phyloP scores from a whole-genome alignment of 2,329 filamentous ascomycete species.

The Fusarium tricinctum region DNA sequence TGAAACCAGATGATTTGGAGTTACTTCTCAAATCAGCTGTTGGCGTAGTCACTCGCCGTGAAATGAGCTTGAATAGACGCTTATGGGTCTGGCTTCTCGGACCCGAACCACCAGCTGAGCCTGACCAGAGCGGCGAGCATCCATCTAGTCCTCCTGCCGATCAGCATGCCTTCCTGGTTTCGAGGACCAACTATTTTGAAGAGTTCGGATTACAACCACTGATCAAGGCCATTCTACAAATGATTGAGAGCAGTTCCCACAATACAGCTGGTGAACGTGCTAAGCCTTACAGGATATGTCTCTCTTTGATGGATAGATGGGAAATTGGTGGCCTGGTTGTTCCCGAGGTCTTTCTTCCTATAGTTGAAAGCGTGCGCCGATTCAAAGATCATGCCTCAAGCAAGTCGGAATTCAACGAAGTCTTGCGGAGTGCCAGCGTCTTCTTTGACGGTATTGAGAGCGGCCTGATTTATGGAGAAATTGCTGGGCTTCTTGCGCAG shows the following conservation, averaged over 20 bases:
- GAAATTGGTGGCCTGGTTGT: conserved; percentile 94
- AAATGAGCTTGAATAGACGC: conserved; percentile 96
- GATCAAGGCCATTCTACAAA: conserved; percentile 78
- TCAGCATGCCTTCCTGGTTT: conserved; percentile 62
- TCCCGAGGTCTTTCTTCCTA: conserved; percentile 87
- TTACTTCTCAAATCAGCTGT: conserved; percentile 84
- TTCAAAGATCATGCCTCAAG: conserved; percentile 76
- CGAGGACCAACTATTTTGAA: conserved; percentile 85
- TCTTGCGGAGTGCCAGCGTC: conserved; percentile 90
- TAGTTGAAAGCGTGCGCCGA: conserved; percentile 81
- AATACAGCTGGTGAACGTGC: conserved; percentile 72
- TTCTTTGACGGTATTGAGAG: conserved; percentile 99
- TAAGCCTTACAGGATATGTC: conserved; percentile 88
- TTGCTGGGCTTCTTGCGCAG: conserved; percentile 76
- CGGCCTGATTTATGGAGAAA: conserved; percentile 89
- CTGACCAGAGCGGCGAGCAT: conserved; percentile 63
- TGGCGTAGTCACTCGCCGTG: conserved; percentile 88
- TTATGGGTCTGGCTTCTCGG: conserved; percentile 98
- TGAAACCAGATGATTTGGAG: conserved; percentile 82
- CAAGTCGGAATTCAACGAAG: conserved; percentile 84
- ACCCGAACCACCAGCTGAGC: conserved; percentile 71
- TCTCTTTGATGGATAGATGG: conserved; percentile 98
- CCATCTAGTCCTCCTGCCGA: conserved; percentile 60
- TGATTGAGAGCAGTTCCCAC: conserved; percentile 70
- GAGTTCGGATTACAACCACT: conserved; percentile 81